Percentiles rank a stretch among this genome's conserved stretches.
phyloP scores from a whole-genome alignment of 2,329 filamentous ascomycete species.

The Pezicula carpinea region DNA sequence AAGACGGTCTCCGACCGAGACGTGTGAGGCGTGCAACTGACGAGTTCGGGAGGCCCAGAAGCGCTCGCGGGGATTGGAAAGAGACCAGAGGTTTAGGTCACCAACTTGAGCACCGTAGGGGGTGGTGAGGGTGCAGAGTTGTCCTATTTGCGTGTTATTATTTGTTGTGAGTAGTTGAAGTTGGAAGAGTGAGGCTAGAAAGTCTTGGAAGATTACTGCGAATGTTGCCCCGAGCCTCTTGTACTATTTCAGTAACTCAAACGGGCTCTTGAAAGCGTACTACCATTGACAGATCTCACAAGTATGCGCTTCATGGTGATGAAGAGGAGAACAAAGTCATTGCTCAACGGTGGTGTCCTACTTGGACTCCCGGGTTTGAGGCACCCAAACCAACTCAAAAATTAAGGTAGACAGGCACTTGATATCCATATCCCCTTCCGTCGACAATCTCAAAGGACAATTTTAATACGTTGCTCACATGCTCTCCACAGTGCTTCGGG shows the following conservation, averaged over 20 bases:
- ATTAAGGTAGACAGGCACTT: no score
- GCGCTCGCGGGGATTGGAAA: constrained; percentile 69
- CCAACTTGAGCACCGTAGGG: constrained; percentile 75
- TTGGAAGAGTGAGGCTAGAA: not conserved
- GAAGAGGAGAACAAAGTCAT: not conserved
- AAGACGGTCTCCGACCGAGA: constrained; percentile 65
- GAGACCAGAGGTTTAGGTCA: constrained; percentile 79
- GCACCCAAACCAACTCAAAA: no score
- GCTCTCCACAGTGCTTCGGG: no score
- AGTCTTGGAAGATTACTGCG: not conserved
- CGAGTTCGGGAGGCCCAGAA: constrained; percentile 80
- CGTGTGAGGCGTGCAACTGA: constrained; percentile 73
- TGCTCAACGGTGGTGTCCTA: not conserved
- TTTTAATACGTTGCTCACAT: no score
- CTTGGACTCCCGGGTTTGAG: not conserved
- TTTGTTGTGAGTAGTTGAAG: not conserved
- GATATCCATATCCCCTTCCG: no score
- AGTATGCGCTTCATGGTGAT: no score
- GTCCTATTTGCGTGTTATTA: constrained; percentile 40
- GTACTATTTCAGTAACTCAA: no score
- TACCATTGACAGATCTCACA: no score
- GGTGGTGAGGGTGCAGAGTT: constrained; percentile 68
- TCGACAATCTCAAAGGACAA: no score
- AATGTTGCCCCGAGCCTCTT: not conserved
- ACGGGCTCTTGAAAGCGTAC: no score